These are phyloP conservation scores for Linaria vulgaris DNA, from an alignment of 257 asterid genomes.

Conservation along the genomic window DNA sequence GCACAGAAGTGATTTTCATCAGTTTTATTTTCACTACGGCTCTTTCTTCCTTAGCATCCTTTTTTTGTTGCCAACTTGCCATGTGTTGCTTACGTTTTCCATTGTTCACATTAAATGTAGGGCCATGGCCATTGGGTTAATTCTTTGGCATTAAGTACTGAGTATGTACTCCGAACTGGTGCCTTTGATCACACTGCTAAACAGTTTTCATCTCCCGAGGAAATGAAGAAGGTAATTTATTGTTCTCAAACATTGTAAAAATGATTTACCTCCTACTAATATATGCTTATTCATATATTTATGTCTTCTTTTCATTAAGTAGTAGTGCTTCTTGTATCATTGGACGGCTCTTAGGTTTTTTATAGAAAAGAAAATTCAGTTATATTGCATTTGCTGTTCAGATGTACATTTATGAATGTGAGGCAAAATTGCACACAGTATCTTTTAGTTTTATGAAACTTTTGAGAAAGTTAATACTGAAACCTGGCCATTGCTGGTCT, in stretches of 20 bases:
- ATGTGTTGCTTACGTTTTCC: conserved; percentile 16
- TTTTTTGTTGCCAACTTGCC: conserved; percentile 7
- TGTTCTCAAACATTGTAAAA: conserved; percentile 18
- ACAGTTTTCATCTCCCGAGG: conserved; percentile 72
- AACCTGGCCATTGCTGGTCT: conserved; percentile 1
- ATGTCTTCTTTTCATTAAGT: conserved; percentile 3
- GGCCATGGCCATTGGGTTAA: conserved; percentile 99
- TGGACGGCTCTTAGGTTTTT: not conserved
- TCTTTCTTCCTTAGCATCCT: conserved; percentile 13
- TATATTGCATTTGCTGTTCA: not conserved
- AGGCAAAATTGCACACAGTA: conserved; percentile 10
- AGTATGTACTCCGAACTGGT: conserved; percentile 90
- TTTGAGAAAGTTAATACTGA: not conserved
- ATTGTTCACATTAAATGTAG: conserved; percentile 36
- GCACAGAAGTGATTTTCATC: not conserved
- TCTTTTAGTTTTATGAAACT: conserved; percentile 8
- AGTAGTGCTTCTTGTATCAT: not conserved
- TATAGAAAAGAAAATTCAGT: not conserved
- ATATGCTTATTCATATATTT: conserved; percentile 1
- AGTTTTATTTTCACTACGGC: conserved; percentile 13
- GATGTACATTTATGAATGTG: conserved; percentile 3
- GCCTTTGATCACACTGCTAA: conserved; percentile 85
- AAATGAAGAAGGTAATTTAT: conserved; percentile 75
- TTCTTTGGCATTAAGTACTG: conserved; percentile 92
- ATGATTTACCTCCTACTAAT: conserved; percentile 1